A percentile compares a stretch with the other conserved stretches of the same genome.
Evolutionary conservation across 179 eudicot genomes (phyloP).

Genomic region (Vitellaria paradoxa): DNA sequence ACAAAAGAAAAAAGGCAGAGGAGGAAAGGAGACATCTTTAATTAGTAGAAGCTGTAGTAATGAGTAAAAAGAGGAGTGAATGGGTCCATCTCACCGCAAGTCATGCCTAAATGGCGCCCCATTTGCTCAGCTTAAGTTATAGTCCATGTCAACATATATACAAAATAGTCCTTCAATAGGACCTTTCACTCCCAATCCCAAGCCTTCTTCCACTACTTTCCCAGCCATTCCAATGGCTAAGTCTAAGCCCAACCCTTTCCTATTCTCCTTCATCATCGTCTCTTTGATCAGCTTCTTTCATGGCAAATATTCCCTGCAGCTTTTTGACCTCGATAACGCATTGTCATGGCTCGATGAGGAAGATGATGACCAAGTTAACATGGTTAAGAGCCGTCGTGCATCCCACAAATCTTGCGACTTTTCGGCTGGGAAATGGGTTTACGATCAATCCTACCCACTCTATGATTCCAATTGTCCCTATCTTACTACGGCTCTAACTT

Average conservation of each 20-base stretch:
- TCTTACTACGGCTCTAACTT: constrained; percentile 57
- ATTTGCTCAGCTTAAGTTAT: background rate
- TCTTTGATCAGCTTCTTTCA: constrained; percentile 17
- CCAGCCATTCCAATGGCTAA: constrained; percentile 11
- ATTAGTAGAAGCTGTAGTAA: constrained; percentile 5
- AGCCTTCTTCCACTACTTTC: background rate
- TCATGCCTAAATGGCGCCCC: background rate
- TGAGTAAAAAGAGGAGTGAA: constrained; percentile 8
- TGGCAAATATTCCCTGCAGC: constrained; percentile 17
- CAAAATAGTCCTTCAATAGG: background rate
- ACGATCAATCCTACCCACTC: constrained; percentile 69
- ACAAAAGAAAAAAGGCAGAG: no score
- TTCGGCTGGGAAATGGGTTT: constrained; percentile 72
- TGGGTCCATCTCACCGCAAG: constrained; percentile 9
- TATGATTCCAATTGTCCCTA: constrained; percentile 76
- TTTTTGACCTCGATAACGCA: constrained; percentile 30
- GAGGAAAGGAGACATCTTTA: no score
- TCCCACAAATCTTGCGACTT: constrained; percentile 45
- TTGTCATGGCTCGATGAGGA: constrained; percentile 51
- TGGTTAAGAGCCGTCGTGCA: constrained; percentile 30
- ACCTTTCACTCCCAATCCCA: background rate
- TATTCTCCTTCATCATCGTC: constrained; percentile 21
- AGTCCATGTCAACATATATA: background rate
- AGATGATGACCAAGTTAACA: constrained; percentile 40
- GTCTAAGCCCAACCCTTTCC: background rate